phyloP scores from a whole-genome alignment of 768 basidiomycete genomes.

The Gyrodon lividus region DNA sequence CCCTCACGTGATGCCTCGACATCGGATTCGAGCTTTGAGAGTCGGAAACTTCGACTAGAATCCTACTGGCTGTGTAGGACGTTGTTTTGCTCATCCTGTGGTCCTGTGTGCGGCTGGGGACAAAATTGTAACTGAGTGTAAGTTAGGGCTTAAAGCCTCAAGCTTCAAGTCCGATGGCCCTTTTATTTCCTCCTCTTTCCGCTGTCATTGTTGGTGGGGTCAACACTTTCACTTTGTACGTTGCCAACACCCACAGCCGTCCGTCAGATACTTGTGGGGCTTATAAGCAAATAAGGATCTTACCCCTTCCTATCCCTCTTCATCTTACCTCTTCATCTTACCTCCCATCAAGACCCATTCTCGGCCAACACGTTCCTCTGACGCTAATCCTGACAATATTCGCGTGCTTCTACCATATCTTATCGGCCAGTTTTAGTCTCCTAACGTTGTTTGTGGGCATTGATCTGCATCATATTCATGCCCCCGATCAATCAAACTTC shows the following conservation, averaged over 20 bases:
- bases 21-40: too few species aligned
- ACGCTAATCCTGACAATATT: not conserved
- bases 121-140: too few species aligned
- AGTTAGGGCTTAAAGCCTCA: too few species aligned
- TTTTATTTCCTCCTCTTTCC: not conserved
- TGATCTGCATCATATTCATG: conserved; percentile 11
- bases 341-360: not conserved
- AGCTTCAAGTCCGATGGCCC: too few species aligned
- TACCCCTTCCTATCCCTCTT: not conserved
- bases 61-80: not conserved
- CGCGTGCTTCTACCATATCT: conserved; percentile 8
- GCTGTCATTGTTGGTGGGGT: not conserved
- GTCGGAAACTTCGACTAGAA: too few species aligned
- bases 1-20: too few species aligned
- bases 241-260: not conserved
- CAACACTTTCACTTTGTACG: not conserved
- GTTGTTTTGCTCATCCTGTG: conserved; percentile 7
- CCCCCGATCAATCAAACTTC: not conserved
- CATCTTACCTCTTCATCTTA: not conserved
- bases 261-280: not conserved
- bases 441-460: not conserved
- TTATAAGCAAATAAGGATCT: not conserved
- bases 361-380: not conserved
- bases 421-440: conserved; percentile 5
- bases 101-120: conserved; percentile 8